A percentile compares a stretch with the other conserved stretches of the same genome.
Evolutionary conservation across 1,139 yeast genomes (phyloP).

Genomic region (Yamadazyma triangularis): DNA sequence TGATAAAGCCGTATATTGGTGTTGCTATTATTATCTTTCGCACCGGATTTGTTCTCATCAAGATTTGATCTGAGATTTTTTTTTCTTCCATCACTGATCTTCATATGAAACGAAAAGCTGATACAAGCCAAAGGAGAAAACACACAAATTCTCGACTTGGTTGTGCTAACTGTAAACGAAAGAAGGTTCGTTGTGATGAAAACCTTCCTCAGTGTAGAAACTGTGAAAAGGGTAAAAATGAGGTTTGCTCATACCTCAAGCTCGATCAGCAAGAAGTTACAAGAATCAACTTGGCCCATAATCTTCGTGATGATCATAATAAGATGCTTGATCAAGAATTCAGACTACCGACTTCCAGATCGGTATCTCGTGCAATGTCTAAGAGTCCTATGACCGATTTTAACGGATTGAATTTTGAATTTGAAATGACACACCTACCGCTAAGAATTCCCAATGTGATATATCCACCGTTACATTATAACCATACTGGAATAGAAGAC

Average conservation of each 20-base stretch:
- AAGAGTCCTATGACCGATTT: neutral
- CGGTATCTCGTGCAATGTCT: conserved; percentile 17
- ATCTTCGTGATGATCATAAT: conserved; percentile 26
- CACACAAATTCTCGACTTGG: conserved; percentile 44
- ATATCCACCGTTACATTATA: conserved; percentile 24
- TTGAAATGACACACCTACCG: conserved; percentile 22
- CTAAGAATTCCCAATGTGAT: conserved; percentile 18
- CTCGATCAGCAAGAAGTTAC: conserved; percentile 22
- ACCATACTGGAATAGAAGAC: conserved; percentile 16
- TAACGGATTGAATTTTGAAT: conserved; percentile 19
- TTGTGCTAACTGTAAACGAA: conserved; percentile 39
- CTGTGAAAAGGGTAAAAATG: conserved; percentile 29
- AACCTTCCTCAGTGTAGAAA: conserved; percentile 37
- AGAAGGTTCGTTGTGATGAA: conserved; percentile 47
- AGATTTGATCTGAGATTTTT: too few species aligned
- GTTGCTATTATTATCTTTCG: too few species aligned
- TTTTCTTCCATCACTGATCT: conserved; percentile 5
- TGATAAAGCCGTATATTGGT: too few species aligned
- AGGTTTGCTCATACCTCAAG: conserved; percentile 29
- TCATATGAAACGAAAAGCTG: too few species aligned
- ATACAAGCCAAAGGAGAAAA: conserved; percentile 22
- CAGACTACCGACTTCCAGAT: conserved; percentile 23
- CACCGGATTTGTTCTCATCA: neutral
- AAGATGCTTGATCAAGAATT: conserved; percentile 22
- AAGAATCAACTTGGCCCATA: conserved; percentile 24